Evolutionary conservation across 2,329 filamentous ascomycete species (phyloP), one percentile per base, ranked within the genome.

Genomic region (Calonectria honghensis): DNA sequence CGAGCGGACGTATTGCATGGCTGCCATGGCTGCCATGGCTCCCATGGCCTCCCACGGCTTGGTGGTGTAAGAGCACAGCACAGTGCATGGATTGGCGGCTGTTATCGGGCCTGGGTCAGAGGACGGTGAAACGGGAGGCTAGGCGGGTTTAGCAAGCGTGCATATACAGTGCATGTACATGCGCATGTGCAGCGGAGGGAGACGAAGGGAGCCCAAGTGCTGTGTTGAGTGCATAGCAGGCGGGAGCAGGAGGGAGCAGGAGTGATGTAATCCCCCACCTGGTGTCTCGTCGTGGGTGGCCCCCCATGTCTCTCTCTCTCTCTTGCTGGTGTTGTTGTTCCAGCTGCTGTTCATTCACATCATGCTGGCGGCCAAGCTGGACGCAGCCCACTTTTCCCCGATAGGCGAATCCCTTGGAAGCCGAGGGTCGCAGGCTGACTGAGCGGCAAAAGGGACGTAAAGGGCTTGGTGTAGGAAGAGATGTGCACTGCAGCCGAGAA

Each of bases 241-340:
- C 24, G 35, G 7, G 11, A 13, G 37, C 16, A 4, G 41, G 6
- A 45, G 20, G 39, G 6, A 20, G 41, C 6, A 45, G 41, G 16
- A 18, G 41, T 69, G 71, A 73, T 73, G 71, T 73, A 73, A 73
- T 65, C 61, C 61, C 39, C 32, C 48, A 45, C 52, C n/a, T 20
- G 14, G 45, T 57, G 37, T 48, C 35, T 45, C 16, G 14, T 20
- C 52, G 5, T 27, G 41, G 24, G 39, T 31, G 45, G 35, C 31
- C 41, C 31, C 48, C 27, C 51, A n/a, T 24, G 66, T 2, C 24
- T 9, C 57, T 27, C 13, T 61, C 32, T 32, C 54, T 20, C 35
- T 35, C 32, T 35, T 35, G 6, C 13, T 18, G 9, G 27, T 32
- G 52, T 20, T 7, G 45, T 13, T 48, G 20, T 48, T 48, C 39